phyloP scores from a whole-genome alignment of 768 basidiomycete species.

The Kwoniella dendrophila region DNA sequence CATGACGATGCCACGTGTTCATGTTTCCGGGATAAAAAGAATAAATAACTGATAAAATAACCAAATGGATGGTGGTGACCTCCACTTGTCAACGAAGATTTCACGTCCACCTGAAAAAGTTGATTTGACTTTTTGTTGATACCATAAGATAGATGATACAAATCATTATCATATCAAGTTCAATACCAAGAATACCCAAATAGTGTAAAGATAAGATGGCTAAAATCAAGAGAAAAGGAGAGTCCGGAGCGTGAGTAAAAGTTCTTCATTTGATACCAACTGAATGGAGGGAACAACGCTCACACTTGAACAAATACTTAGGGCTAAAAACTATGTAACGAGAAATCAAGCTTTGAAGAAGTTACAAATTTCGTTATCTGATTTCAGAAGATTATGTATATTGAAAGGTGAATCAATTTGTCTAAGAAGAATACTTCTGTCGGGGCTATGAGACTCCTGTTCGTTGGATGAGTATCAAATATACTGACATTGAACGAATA shows the following conservation, averaged over 20 bases:
- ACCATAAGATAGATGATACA: neutral
- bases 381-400: conserved; percentile 95
- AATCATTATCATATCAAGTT: neutral
- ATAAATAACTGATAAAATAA: conserved; percentile 16
- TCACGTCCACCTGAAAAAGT: conserved; percentile 16
- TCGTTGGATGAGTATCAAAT: no score
- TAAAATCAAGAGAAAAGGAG: conserved; percentile 57
- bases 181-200: neutral
- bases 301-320: conserved; percentile 10
- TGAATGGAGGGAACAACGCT: no score
- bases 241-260: conserved; percentile 56
- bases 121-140: conserved; percentile 8
- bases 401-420: conserved; percentile 72
- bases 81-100: conserved; percentile 21
- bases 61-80: conserved; percentile 3
- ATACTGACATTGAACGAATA: conserved; percentile 5
- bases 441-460: no score
- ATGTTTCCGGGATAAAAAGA: conserved; percentile 16
- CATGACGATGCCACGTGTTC: neutral
- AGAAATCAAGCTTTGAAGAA: conserved; percentile 90
- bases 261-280: no score
- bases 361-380: conserved; percentile 92
- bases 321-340: conserved; percentile 65
- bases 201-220: no score
- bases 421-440: neutral